Base-by-base conservation (phyloP, 176 grass and related monocot genomes). In the Triticum monococcum region DNA sequence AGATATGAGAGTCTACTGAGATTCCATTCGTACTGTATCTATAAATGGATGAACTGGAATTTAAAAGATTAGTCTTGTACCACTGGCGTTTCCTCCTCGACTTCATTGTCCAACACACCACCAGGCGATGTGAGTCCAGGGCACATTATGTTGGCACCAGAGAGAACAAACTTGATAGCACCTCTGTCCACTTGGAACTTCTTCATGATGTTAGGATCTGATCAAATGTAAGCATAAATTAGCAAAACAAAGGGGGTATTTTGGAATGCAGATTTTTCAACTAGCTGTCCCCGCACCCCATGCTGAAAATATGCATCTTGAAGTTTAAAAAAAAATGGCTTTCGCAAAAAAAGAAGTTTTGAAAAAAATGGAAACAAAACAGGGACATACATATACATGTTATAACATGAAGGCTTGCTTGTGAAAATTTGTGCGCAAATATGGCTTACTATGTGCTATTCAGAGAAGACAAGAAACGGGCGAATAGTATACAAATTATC, bases 121-220 rank as follows among this genome's bases (percentile, higher is more conserved):
- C 97, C 97, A 74, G 97, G 92, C 9, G 97, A 99, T 52, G 97
- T 96, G 33, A 99, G 83, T 80, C 97, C 94, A 72, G 97, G 94
- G 67, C 97, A 99, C 97, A 99, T 99, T 85, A 99, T 96, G 78
- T 99, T 99, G 61, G 97, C 97, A 82, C 97, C 94, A 87, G 97
- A 95, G 66, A 99, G 92, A 86, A 99, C 97, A 91, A 96, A 96
- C 87, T 96, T 99, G 69, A 99, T 99, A 68, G 97, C 97, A 70
- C 94, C 94, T 91, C 94, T 94, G 35, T 99, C 97, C 66, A 99
- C 94, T 89, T 96, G 94, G 85, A 99, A 99, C 64, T 94, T 99
- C 78, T 96, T 99, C 97, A 96, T 99, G 80, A 99, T 91, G 61
- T 99, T 81, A 77, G 97, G 97, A 91, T 94, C 97, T 99, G 89